Evolutionary conservation across 768 basidiomycete species (phyloP), one percentile per base, ranked within the genome.

Genomic region (Nevesoporus exiguus): DNA sequence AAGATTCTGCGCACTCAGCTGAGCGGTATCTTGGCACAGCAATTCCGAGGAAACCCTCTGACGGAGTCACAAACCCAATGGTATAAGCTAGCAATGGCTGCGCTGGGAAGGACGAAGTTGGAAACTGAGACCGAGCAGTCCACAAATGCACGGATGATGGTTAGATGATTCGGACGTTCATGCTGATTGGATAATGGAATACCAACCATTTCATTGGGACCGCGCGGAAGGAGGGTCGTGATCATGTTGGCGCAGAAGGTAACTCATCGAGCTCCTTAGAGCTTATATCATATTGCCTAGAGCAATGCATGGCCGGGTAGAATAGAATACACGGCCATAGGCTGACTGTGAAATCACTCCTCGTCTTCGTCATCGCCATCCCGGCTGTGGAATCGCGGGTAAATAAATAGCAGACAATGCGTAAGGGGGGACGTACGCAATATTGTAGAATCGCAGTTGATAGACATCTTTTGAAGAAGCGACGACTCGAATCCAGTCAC

Each of bases 401-500:
- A 40, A 60, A 21, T 25, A 41, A n/a, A 37, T 4, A 25, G 31
- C n/a, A 25, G 6, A 31, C 27, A 15, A 29, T 13, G 34, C 0
- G 6, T 3, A 4, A 36, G 27, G 11, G 15, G 41, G 13, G 17
- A 79, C 87, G 56, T 76, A 88, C 88, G 86, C 86, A 57, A 93
- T 89, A 71, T 93, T 93, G 80, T 90, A 95, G 88, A 95, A 96
- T 63, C 88, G 83, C 61, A 99, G 86, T 67, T 94, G 86, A 77
- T 98, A 99, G 65, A 80, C 83, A 71, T 97, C 92, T 79, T 98
- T 97, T 50, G 85, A 81, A 29, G 93, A 86, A 39, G 97, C 93
- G 62, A 98, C 93, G 61, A 99, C 96, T 52, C 93, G 94, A 71
- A 98, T 93, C 90, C 93, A 98, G 77, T 98, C 95, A 61, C 94